Evolutionary conservation across 108 stramenopile species (phyloP).

Genomic region (Seminavis robusta): DNA sequence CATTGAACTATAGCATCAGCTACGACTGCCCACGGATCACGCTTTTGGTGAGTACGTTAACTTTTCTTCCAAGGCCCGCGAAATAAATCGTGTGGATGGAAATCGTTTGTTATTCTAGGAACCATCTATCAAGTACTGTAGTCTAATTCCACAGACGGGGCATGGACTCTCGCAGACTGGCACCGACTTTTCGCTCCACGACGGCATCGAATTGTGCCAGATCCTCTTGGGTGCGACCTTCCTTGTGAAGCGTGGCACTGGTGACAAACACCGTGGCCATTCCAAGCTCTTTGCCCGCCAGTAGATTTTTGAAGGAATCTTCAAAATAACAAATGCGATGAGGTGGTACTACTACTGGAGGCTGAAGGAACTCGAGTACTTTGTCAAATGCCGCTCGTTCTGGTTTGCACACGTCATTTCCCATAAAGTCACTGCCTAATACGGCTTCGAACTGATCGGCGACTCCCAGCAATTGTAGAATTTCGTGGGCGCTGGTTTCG

Average conservation of each 20-base stretch:
- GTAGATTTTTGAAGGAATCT: constrained; percentile 39
- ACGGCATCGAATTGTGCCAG: constrained; percentile 28
- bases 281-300: constrained; percentile 30
- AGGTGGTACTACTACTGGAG: background rate
- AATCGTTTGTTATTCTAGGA: too few species aligned
- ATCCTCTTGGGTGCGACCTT: constrained; percentile 10
- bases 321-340: constrained; percentile 35
- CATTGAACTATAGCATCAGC: too few species aligned
- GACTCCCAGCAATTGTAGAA: constrained; percentile 26
- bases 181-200: constrained; percentile 16
- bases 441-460: constrained; percentile 30
- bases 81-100: too few species aligned
- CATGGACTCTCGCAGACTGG: too few species aligned
- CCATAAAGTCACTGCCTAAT: constrained; percentile 26
- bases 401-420: constrained; percentile 30
- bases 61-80: too few species aligned
- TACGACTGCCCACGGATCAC: too few species aligned
- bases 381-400: constrained; percentile 31
- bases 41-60: too few species aligned
- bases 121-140: too few species aligned
- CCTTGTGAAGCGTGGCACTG: constrained; percentile 14
- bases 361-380: constrained; percentile 4
- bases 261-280: constrained; percentile 32
- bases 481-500: constrained; percentile 27
- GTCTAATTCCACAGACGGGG: too few species aligned